Percentiles rank a stretch among this genome's conserved stretches.
These are phyloP conservation scores for Diaporthe helianthi DNA, from an alignment of 2,329 filamentous ascomycete genomes.

Conservation along the genomic window DNA sequence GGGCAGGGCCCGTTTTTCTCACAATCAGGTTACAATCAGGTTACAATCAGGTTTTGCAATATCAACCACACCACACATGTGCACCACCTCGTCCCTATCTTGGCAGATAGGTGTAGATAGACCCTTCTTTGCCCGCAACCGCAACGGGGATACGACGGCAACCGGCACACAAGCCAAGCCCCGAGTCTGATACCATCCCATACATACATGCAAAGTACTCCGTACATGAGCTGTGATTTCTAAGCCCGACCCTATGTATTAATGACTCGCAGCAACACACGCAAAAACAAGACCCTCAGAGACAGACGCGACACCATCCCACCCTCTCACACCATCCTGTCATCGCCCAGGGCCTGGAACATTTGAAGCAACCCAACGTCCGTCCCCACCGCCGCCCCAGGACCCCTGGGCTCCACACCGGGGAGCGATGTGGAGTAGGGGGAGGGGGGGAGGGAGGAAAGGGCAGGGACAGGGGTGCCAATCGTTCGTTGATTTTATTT, in stretches of 20 bases:
- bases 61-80: constrained; percentile 27
- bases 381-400: no score
- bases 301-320: background rate
- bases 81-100: background rate
- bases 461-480: background rate
- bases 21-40: background rate
- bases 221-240: background rate
- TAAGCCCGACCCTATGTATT: background rate
- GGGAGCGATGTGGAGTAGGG: no score
- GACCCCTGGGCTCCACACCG: background rate
- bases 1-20: no score
- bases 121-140: background rate
- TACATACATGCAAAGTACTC: no score
- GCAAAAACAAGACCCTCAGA: no score
- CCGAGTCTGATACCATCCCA: background rate
- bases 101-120: no score
- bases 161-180: background rate
- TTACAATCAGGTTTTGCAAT: no score
- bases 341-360: background rate
- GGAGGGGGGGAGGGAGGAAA: no score
- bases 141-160: constrained; percentile 17
- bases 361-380: no score
- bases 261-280: background rate
- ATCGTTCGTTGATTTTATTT: background rate
- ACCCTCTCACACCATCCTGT: no score